Evolutionary conservation across 2,329 filamentous ascomycete species (phyloP), one percentile per base, ranked within the genome.

Genomic region (Colletotrichum agaves): DNA sequence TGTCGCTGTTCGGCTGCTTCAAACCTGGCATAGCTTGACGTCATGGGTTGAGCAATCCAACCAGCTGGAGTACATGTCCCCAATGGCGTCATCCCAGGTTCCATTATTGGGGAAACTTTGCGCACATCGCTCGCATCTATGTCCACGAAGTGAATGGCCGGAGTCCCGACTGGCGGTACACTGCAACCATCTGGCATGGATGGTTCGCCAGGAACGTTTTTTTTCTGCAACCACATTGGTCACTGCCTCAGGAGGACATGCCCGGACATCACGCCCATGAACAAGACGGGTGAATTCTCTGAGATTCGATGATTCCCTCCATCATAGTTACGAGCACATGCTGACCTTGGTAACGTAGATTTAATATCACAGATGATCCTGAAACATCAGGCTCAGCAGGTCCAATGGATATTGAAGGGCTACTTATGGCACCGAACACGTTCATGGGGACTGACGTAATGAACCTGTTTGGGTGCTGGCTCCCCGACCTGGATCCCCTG

Each of bases 1-100:
- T 2, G 77, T 73, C 3, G 74, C 75, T 12, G 73, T 80, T 6
- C 80, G 43, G 79, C 75, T 0, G 44, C 57, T 10, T 74, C 69
- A 5, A 81, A 82, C 62, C 72, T 83, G 0, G 74, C 77, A 5
- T 72, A 81, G 1, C 73, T 83, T 10, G 81, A 81, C 31, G 75
- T 81, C 52, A 78, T 73, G 4, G 4, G 78, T 75, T 10, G 80
- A 78, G 1, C 80, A 83, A 67, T 82, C 83, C 53, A 80, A 77
- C 58, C 74, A 77, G 4, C 70, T 83, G 13, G 81, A 82, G 58
- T 78, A 76, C 50, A 74, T 76, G 10, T 79, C 78, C 10, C 78
- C 10, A 74, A 72, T 1, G 78, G 79, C 1, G 72, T 72, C 2
- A 68, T 83, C 0, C 79, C 78, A 0, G 75, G 74, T 0, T 79